phyloP scores from a whole-genome alignment of 1,284 basidiomycete genomes.

The Moesziomyces globuligerus region DNA sequence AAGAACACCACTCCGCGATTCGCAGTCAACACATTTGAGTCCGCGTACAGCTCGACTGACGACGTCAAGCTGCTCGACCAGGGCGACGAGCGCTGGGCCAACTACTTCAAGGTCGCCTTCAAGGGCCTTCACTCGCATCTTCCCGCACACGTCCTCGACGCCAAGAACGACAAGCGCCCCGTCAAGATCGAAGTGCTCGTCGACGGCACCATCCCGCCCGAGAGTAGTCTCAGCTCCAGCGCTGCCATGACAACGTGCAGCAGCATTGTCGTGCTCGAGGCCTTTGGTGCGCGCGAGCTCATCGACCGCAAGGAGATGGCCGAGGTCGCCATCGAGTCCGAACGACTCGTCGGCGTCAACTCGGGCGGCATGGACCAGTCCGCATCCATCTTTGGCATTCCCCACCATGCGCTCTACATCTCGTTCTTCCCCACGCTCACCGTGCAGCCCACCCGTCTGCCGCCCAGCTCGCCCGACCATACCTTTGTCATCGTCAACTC shows the following conservation, averaged over 20 bases:
- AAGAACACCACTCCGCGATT: conserved; percentile 58
- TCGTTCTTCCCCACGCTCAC: conserved; percentile 57
- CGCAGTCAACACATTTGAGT: conserved; percentile 41
- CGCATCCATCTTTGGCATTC: conserved; percentile 61
- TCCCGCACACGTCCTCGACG: conserved; percentile 27
- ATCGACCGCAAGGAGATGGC: conserved; percentile 61
- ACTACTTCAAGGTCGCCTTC: conserved; percentile 66
- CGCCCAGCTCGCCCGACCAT: conserved; percentile 36
- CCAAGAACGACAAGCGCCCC: conserved; percentile 22
- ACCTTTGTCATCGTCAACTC: conserved; percentile 64
- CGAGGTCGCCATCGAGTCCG: conserved; percentile 63
- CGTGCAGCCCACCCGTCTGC: conserved; percentile 45
- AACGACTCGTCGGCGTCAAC: conserved; percentile 63
- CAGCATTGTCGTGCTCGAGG: conserved; percentile 61
- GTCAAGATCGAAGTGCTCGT: conserved; percentile 58
- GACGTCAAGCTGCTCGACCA: conserved; percentile 48
- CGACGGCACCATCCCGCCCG: conserved; percentile 64
- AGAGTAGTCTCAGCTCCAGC: conserved; percentile 54
- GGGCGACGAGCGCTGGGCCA: conserved; percentile 62
- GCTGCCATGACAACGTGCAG: conserved; percentile 65
- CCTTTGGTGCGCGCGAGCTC: conserved; percentile 51
- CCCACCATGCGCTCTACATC: conserved; percentile 60
- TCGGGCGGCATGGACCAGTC: conserved; percentile 67
- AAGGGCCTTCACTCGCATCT: conserved; percentile 63
- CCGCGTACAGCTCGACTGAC: conserved; percentile 31